Percentiles rank a stretch among this genome's conserved stretches.
These are phyloP conservation scores for Crataegus laevigata DNA, from an alignment of 306 rosid genomes.

Conservation along the genomic window DNA sequence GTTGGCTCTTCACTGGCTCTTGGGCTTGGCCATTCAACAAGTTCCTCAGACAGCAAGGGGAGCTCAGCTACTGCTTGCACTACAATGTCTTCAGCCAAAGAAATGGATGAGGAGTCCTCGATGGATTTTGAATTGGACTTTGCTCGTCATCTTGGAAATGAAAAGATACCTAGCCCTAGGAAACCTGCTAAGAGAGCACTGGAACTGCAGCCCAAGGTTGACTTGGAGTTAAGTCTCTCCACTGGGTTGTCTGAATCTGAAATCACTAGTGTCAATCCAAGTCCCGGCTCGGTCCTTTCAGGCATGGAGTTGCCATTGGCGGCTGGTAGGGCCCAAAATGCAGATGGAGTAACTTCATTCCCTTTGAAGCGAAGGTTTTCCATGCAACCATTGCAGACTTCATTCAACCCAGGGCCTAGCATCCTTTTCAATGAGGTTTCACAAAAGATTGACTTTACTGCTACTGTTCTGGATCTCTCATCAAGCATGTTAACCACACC, in stretches of 20 bases:
- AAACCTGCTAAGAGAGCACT: constrained; percentile 33
- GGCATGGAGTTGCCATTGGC: constrained; percentile 41
- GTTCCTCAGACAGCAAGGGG: constrained; percentile 89
- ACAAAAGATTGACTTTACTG: constrained; percentile 30
- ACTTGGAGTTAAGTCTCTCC: constrained; percentile 75
- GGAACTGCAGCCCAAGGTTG: constrained; percentile 51
- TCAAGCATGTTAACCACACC: constrained; percentile 40
- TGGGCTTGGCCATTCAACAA: constrained; percentile 69
- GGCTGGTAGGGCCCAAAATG: constrained; percentile 30
- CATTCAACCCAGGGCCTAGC: constrained; percentile 24
- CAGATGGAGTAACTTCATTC: constrained; percentile 55
- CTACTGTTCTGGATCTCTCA: constrained; percentile 41
- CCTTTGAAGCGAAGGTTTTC: constrained; percentile 42
- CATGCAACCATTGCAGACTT: constrained; percentile 29
- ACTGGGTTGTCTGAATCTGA: constrained; percentile 67
- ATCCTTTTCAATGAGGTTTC: constrained; percentile 36
- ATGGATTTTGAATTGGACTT: constrained; percentile 77
- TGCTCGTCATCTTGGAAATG: constrained; percentile 59
- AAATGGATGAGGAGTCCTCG: constrained; percentile 78
- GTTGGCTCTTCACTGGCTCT: constrained; percentile 68
- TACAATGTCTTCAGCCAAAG: constrained; percentile 79
- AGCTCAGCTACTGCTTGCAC: constrained; percentile 84
- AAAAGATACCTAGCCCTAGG: constrained; percentile 46
- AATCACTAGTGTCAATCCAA: constrained; percentile 46
- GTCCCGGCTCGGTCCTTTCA: constrained; percentile 33